phyloP scores from a whole-genome alignment of 2,329 filamentous ascomycete species.

The Colletotrichum acutatum region DNA sequence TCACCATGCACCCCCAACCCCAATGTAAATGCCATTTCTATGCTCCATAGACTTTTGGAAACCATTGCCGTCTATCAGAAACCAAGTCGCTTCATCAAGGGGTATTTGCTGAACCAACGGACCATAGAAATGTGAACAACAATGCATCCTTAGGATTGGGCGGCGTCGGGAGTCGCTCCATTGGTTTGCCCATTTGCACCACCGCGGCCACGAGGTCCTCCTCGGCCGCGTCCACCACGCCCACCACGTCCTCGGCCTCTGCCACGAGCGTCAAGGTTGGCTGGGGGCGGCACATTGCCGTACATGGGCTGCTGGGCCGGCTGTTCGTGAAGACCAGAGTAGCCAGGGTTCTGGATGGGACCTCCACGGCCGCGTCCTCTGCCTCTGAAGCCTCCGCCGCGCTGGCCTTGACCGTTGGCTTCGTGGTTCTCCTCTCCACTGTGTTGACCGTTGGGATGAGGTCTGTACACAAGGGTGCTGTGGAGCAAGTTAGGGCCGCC shows the following conservation, averaged over 20 bases:
- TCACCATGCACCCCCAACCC: background rate
- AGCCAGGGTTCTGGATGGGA: constrained; percentile 26
- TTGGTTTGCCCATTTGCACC: constrained; percentile 38
- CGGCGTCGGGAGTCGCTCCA: constrained; percentile 6
- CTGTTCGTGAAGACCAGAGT: constrained; percentile 28
- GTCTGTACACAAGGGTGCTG: constrained; percentile 64
- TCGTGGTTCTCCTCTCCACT: constrained; percentile 42
- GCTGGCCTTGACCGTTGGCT: constrained; percentile 40
- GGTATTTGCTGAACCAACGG: constrained; percentile 21
- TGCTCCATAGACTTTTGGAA: background rate
- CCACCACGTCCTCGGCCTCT: constrained; percentile 51
- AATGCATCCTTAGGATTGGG: background rate
- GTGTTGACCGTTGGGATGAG: constrained; percentile 46
- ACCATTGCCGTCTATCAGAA: constrained; percentile 25
- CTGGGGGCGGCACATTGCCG: constrained; percentile 70
- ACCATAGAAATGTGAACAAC: background rate
- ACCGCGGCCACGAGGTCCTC: constrained; percentile 47
- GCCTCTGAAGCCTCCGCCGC: constrained; percentile 38
- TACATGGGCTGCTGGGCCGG: constrained; percentile 49
- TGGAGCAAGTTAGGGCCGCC: constrained; percentile 56
- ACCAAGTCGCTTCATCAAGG: constrained; percentile 18
- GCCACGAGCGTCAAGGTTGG: constrained; percentile 61
- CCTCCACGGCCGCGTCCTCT: constrained; percentile 33
- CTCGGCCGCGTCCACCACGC: constrained; percentile 43
- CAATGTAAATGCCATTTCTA: constrained; percentile 3